Percentiles rank a stretch among this genome's conserved stretches.
Conservation (phyloP, 306 rosid species). For the Begonia peltatifolia region DNA sequence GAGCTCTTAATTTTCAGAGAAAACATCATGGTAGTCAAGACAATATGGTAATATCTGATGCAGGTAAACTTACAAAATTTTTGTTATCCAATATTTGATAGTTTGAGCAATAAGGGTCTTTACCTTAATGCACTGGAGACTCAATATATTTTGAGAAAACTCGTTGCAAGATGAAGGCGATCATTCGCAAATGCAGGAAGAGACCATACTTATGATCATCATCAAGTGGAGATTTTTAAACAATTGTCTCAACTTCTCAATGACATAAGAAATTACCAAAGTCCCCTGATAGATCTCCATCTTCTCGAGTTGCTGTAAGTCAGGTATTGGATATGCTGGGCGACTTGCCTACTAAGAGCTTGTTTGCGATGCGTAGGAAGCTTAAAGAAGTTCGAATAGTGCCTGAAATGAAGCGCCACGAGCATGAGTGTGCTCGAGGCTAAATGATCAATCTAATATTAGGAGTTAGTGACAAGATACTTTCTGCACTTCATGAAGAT, state of each 20-base stretch:
- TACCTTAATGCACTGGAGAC: conserved; percentile 39
- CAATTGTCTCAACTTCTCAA: conserved; percentile 31
- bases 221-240: conserved; percentile 19
- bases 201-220: conserved; percentile 10
- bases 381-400: conserved; percentile 27
- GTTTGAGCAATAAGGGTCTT: conserved; percentile 56
- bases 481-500: conserved; percentile 28
- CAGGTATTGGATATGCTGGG: conserved; percentile 30
- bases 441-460: conserved; percentile 25
- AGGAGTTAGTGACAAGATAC: conserved; percentile 28
- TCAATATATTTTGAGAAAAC: conserved; percentile 34
- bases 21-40: conserved; percentile 19
- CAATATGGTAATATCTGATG: conserved; percentile 14
- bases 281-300: conserved; percentile 14
- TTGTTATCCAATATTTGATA: conserved; percentile 38
- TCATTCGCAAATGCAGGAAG: conserved; percentile 26
- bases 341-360: conserved; percentile 31
- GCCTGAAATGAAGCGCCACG: conserved; percentile 38
- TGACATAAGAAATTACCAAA: conserved; percentile 36
- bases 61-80: conserved; percentile 15
- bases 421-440: conserved; percentile 30
- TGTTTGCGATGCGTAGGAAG: conserved; percentile 57
- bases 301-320: conserved; percentile 17
- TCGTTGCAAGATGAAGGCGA: conserved; percentile 43
- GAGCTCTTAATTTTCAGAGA: conserved; percentile 19